Conservation (phyloP, 345 rosid species). For the Rhizophora mangle region DNA sequence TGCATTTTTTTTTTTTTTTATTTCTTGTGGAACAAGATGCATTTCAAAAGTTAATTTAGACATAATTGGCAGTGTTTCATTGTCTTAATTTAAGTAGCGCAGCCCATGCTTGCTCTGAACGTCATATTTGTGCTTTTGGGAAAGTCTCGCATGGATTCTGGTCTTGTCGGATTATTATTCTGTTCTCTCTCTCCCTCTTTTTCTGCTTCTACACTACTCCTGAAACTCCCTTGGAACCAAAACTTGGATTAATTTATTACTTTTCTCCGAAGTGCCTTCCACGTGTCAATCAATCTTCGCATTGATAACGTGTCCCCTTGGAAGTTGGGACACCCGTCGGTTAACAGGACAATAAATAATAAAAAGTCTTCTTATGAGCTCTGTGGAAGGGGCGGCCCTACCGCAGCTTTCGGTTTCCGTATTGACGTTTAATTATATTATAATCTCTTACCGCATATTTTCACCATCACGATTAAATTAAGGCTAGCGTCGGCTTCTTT, state of each 20-base stretch:
- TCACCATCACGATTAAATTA: no score
- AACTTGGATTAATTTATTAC: background rate
- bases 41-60: background rate
- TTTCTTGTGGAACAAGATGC: background rate
- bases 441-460: no score
- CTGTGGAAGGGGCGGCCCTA: no score
- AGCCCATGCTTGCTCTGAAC: background rate
- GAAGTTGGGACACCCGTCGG: background rate
- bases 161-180: background rate
- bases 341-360: background rate
- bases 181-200: background rate
- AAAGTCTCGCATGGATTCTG: conserved; percentile 4
- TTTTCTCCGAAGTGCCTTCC: background rate
- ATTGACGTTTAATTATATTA: no score
- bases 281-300: background rate
- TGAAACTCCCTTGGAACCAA: no score
- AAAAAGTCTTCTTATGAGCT: background rate
- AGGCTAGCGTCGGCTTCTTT: no score
- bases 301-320: conserved; percentile 6
- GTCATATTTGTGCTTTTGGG: background rate
- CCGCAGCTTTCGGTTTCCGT: no score
- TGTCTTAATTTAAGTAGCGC: no score
- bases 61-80: no score
- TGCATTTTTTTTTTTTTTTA: background rate
- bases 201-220: conserved; percentile 8